Evolutionary conservation across 345 rosid genomes (phyloP), one percentile per base, ranked within the genome.

Genomic region (Salix udensis): DNA sequence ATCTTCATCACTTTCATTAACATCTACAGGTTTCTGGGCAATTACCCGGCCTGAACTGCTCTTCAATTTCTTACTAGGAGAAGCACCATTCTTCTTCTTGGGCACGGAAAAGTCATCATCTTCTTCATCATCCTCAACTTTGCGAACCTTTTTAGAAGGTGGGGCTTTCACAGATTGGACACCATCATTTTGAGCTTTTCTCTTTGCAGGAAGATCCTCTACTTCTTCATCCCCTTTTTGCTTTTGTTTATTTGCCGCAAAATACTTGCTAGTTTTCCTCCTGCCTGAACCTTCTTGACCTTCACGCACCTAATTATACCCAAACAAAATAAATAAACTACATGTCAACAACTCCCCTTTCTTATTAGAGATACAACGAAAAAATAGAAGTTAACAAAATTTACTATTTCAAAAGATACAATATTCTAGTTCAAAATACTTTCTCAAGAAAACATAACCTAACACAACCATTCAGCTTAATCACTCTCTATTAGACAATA

Each of bases 191-290:
- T 75, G 79, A 78, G 81, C 65, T 85, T 91, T 96, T 85, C 91
- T 88, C 90, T 93, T 96, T 68, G 79, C 81, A 67, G 91, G 91
- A 82, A 87, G 65, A 62, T 86, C 88, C 78, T 79, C 88, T 36
- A 37, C 73, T 79, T 74, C 89, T 64, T 76, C 83, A 82, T 87
- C 96, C 76, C 82, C 93, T 79, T 91, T 84, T n/a, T 73, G 85
- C 85, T 88, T 87, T 75, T 85, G 82, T 71, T 88, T 91, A 7
- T 87, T 93, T 10, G 87, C 81, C 67, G 87, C 86, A 90, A 96
- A 93, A 84, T 96, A 96, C 87, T 89, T 96, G 92, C 99, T 96
- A 53, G 96, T 96, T 87, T 93, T 96, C 83, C 85, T 89, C 74
- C 99, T 87, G 69, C 86, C 79, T 30, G 89, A 84, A 85, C 77